phyloP scores from a whole-genome alignment of 164 flowering plant species.

The Vitis amurensis region DNA sequence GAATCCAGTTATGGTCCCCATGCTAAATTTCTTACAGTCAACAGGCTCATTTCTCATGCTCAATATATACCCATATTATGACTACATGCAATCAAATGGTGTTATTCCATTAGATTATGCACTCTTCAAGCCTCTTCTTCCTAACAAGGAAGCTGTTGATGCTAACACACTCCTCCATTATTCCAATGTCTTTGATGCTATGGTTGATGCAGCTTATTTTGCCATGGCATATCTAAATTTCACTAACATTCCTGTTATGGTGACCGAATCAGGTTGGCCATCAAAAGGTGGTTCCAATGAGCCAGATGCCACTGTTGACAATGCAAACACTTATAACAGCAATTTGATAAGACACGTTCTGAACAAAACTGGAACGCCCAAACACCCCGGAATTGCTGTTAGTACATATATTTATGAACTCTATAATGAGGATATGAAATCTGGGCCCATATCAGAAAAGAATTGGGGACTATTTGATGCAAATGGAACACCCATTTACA shows the following conservation, averaged over 20 bases:
- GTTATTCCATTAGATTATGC: conserved; percentile 77
- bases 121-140: conserved; percentile 61
- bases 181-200: conserved; percentile 75
- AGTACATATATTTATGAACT: conserved; percentile 72
- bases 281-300: conserved; percentile 70
- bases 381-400: conserved; percentile 61
- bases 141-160: conserved; percentile 78
- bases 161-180: conserved; percentile 74
- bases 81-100: conserved; percentile 65
- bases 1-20: conserved; percentile 53
- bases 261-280: conserved; percentile 83
- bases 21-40: conserved; percentile 65
- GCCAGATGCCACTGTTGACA: conserved; percentile 68
- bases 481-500: conserved; percentile 55
- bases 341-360: conserved; percentile 60
- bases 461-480: conserved; percentile 74
- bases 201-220: conserved; percentile 72
- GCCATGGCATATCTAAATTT: conserved; percentile 66
- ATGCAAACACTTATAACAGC: conserved; percentile 75
- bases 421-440: conserved; percentile 58
- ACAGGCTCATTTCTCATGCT: conserved; percentile 63
- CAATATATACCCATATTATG: conserved; percentile 74
- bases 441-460: conserved; percentile 62
- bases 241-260: conserved; percentile 66
- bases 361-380: conserved; percentile 68